Conservation (phyloP, 441 rosid genomes). For the Kokia cookei region DNA sequence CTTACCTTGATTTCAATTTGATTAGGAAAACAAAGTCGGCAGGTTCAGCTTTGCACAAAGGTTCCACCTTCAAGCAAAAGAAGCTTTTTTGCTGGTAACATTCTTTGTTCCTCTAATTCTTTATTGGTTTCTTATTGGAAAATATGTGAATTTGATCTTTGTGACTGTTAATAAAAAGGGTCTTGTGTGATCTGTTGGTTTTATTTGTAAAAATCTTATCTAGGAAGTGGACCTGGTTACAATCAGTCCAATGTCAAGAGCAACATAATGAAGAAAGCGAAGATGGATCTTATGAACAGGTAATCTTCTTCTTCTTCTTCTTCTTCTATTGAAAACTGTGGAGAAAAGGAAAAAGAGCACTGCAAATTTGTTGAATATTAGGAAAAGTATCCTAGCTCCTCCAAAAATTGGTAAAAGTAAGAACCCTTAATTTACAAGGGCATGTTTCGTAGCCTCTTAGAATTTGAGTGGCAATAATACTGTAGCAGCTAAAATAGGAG, state of each 20-base stretch:
- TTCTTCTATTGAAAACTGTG: neutral
- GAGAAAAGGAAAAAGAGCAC: neutral
- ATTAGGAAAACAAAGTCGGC: slow-evolving; percentile 77
- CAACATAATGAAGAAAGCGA: slow-evolving; percentile 88
- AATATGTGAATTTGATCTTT: neutral
- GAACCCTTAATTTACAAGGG: neutral
- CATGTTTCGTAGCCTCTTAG: neutral
- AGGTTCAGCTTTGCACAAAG: slow-evolving; percentile 69
- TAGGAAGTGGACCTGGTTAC: slow-evolving; percentile 58
- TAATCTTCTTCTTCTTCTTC: slow-evolving; percentile 14
- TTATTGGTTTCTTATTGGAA: neutral
- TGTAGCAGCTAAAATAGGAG: neutral
- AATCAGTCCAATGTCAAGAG: slow-evolving; percentile 57
- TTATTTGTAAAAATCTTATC: slow-evolving; percentile 5
- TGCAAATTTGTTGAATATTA: neutral
- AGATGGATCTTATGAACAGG: slow-evolving; percentile 73
- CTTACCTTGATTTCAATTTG: slow-evolving; percentile 6
- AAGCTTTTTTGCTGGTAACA: slow-evolving; percentile 52
- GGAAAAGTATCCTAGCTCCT: neutral
- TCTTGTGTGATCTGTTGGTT: neutral
- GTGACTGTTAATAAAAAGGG: neutral
- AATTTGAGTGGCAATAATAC: neutral
- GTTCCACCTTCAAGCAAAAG: slow-evolving; percentile 79
- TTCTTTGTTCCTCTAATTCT: neutral
- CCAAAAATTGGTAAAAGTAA: neutral